Evolutionary conservation across 164 flowering plant genomes (phyloP).

Genomic region (Cinnamomum micranthum): DNA sequence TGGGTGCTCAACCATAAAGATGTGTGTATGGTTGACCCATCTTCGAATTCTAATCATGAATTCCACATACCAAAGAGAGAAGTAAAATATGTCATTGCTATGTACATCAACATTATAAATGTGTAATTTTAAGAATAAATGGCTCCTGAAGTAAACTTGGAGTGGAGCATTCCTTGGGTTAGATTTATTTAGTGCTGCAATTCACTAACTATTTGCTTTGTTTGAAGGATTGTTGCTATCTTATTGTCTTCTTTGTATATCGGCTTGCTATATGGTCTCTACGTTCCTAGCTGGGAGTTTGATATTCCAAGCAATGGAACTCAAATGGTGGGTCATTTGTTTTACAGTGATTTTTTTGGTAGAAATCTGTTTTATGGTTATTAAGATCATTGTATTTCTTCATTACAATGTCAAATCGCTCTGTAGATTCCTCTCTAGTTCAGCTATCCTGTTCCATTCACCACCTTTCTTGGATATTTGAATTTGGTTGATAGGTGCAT

Average conservation of each 20-base stretch:
- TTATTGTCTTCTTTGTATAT: constrained; percentile 41
- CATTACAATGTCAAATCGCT: not conserved
- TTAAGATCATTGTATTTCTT: not conserved
- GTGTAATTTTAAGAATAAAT: not conserved
- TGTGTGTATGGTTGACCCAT: no score
- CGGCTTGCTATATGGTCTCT: constrained; percentile 60
- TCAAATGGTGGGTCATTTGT: constrained; percentile 43
- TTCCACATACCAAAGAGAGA: no score
- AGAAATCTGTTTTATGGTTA: not conserved
- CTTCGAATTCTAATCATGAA: no score
- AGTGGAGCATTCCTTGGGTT: not conserved
- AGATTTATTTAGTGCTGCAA: not conserved
- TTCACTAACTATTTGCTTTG: constrained; percentile 3
- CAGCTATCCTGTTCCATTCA: not conserved
- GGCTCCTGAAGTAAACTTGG: not conserved
- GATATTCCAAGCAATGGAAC: constrained; percentile 33
- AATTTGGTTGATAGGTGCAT: constrained; percentile 39
- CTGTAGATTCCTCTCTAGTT: not conserved
- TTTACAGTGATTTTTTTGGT: not conserved
- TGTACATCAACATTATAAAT: not conserved
- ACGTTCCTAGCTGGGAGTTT: constrained; percentile 70
- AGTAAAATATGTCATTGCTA: no score
- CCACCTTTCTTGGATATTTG: not conserved
- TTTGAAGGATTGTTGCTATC: constrained; percentile 46
- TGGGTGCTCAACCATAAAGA: no score